A percentile compares a stretch with the other conserved stretches of the same genome.
phyloP scores from a whole-genome alignment of 2,329 filamentous ascomycete species.

The Verticillium albo-atrum region DNA sequence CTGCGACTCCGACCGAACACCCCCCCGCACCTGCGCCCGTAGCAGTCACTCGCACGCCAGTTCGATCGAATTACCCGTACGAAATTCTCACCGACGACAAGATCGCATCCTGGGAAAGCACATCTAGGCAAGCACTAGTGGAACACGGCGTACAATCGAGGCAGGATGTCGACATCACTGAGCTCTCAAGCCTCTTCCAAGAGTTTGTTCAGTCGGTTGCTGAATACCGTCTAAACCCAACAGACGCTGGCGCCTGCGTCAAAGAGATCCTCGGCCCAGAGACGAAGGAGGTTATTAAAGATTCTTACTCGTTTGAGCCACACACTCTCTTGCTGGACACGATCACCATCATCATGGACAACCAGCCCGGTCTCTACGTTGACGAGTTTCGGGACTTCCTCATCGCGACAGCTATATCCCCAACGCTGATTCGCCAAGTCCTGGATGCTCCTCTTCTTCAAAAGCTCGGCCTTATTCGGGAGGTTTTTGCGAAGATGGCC shows the following conservation, averaged over 20 bases:
- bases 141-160: constrained; percentile 60
- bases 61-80: constrained; percentile 60
- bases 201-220: constrained; percentile 77
- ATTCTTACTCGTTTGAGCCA: constrained; percentile 52
- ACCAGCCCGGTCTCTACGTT: constrained; percentile 49
- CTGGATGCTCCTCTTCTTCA: constrained; percentile 77
- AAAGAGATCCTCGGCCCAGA: constrained; percentile 67
- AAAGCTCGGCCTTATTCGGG: constrained; percentile 73
- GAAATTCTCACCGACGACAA: constrained; percentile 69
- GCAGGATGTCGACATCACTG: constrained; percentile 62
- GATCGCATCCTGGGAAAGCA: constrained; percentile 64
- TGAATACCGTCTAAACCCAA: constrained; percentile 61
- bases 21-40: constrained; percentile 11
- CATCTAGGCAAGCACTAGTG: constrained; percentile 59
- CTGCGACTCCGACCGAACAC: constrained; percentile 7
- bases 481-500: constrained; percentile 77
- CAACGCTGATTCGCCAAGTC: constrained; percentile 69
- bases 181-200: constrained; percentile 71
- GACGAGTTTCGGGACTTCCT: constrained; percentile 62
- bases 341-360: constrained; percentile 72
- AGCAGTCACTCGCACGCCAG: constrained; percentile 25
- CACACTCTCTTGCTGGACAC: constrained; percentile 77
- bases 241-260: constrained; percentile 67
- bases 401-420: constrained; percentile 66
- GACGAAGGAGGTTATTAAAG: constrained; percentile 43